Percentiles rank a stretch among this genome's conserved stretches.
These are phyloP conservation scores for Mortierella sp. DNA, from an alignment of 371 early-diverging fungal genomes.

Conservation along the genomic window DNA sequence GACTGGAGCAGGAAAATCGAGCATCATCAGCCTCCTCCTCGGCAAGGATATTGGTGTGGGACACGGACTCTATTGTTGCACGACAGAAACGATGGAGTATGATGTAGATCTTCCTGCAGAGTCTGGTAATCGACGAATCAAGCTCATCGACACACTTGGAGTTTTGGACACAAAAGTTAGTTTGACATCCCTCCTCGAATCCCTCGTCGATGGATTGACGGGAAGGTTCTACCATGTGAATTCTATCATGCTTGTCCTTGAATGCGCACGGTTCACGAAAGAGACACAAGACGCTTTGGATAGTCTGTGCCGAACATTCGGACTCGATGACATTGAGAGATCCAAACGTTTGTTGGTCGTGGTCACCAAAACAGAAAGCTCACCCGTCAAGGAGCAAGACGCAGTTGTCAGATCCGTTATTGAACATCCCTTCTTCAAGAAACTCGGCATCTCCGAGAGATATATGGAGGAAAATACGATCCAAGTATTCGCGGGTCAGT, in stretches of 20 bases:
- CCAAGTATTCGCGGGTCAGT: neutral
- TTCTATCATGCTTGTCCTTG: neutral
- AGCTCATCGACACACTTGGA: neutral
- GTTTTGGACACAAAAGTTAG: neutral
- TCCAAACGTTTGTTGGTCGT: neutral
- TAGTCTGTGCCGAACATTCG: neutral
- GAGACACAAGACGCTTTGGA: neutral
- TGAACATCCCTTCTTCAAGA: neutral
- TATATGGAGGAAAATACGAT: neutral
- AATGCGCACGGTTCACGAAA: neutral
- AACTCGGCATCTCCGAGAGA: neutral
- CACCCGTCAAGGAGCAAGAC: neutral
- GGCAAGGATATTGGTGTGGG: neutral
- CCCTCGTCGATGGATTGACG: neutral
- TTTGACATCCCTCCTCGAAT: neutral
- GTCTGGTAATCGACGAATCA: neutral
- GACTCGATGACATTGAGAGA: neutral
- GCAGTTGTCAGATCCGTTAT: neutral
- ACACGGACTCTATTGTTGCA: neutral
- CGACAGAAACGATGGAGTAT: neutral
- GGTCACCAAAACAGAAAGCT: neutral
- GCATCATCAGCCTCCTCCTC: slow-evolving; percentile 1
- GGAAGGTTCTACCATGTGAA: slow-evolving; percentile 2
- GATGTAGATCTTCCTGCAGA: neutral
- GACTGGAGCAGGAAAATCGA: slow-evolving; percentile 1